phyloP scores from a whole-genome alignment of 768 basidiomycete genomes.

The Imleria badia region DNA sequence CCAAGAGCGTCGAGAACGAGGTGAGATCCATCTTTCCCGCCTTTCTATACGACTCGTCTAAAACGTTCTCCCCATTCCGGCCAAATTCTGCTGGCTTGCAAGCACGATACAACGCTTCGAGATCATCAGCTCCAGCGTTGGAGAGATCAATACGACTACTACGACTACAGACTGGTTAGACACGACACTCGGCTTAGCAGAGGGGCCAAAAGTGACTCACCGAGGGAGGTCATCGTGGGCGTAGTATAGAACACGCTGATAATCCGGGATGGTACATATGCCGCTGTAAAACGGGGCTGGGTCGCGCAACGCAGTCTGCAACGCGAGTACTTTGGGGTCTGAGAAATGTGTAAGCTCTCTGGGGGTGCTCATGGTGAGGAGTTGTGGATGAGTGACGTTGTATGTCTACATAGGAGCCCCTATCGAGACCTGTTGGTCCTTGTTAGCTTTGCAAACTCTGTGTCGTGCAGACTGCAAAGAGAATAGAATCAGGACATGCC shows the following conservation, averaged over 20 bases:
- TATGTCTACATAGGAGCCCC: too few relatives aligned
- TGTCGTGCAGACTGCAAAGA: too few relatives aligned
- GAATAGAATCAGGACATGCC: too few relatives aligned
- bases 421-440: too few relatives aligned
- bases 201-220: neutral
- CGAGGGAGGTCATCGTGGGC: neutral
- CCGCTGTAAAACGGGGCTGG: conserved; percentile 1
- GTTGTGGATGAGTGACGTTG: too few relatives aligned
- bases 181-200: too few relatives aligned
- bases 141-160: neutral
- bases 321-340: neutral
- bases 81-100: conserved; percentile 12
- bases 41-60: conserved; percentile 33
- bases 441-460: too few relatives aligned
- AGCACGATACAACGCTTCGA: neutral
- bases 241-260: conserved; percentile 1
- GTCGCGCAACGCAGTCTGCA: neutral
- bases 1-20: conserved; percentile 29
- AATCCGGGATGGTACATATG: neutral
- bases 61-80: neutral
- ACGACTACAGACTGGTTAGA: neutral
- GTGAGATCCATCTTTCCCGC: conserved; percentile 43
- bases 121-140: neutral
- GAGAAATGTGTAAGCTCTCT: neutral
- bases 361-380: neutral